These are phyloP conservation scores for Cyathus striatus DNA, from an alignment of 768 basidiomycete genomes.

Conservation along the genomic window DNA sequence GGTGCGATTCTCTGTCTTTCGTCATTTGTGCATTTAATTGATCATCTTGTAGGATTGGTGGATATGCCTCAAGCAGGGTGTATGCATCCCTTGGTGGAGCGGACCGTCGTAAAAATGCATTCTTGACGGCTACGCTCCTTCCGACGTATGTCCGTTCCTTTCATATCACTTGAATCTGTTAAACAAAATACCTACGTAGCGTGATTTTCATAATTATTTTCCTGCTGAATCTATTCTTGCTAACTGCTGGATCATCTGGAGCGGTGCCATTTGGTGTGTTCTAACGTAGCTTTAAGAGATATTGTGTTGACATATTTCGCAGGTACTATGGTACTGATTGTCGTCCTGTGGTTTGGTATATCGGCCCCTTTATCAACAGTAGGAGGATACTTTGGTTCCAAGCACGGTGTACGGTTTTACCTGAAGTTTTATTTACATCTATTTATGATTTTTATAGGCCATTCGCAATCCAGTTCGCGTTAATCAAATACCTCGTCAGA, in stretches of 20 bases:
- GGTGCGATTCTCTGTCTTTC: conserved; percentile 36
- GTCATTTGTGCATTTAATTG: conserved; percentile 3
- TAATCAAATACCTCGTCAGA: conserved; percentile 93
- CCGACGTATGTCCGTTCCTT: conserved; percentile 58
- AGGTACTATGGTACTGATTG: conserved; percentile 84
- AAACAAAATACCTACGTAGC: conserved; percentile 28
- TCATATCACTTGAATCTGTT: conserved; percentile 1
- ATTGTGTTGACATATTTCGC: neutral
- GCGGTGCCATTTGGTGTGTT: conserved; percentile 87
- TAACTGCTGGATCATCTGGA: conserved; percentile 83
- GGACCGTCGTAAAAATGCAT: conserved; percentile 75
- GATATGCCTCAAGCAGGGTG: conserved; percentile 81
- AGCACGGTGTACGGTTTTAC: conserved; percentile 64
- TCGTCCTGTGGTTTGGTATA: conserved; percentile 89
- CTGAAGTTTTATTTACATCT: neutral
- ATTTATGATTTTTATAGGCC: conserved; percentile 36
- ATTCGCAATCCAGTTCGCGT: conserved; percentile 83
- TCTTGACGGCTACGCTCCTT: conserved; percentile 82
- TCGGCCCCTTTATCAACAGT: conserved; percentile 85
- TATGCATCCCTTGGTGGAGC: conserved; percentile 78
- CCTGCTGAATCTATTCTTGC: conserved; percentile 86
- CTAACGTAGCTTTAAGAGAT: neutral
- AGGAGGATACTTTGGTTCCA: conserved; percentile 83
- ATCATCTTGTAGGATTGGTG: conserved; percentile 59
- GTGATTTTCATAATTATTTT: conserved; percentile 82